phyloP scores from a whole-genome alignment of 495 filamentous ascomycete genomes.

The Hypoxylon subgilvum region DNA sequence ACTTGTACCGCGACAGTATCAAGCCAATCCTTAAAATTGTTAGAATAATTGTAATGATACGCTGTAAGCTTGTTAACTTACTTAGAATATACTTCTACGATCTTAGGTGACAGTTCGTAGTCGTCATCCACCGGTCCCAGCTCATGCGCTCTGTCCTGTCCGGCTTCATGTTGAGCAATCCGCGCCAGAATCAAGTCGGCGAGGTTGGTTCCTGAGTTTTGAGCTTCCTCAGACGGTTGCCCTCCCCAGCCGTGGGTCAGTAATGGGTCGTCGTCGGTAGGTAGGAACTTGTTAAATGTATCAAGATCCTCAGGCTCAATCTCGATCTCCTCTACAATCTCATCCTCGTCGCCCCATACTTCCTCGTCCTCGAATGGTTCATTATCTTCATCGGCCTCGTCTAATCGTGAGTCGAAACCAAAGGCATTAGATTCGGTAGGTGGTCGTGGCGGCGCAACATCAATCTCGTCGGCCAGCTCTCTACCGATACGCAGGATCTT shows the following conservation, averaged over 20 bases:
- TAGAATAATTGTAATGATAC: conserved; percentile 4
- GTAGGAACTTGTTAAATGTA: conserved; percentile 88
- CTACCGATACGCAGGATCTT: conserved; percentile 88
- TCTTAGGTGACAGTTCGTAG: conserved; percentile 86
- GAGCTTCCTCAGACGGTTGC: conserved; percentile 49
- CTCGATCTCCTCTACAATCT: conserved; percentile 76
- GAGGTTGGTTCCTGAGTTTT: conserved; percentile 73
- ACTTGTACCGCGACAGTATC: conserved; percentile 90
- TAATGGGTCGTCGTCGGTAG: conserved; percentile 61
- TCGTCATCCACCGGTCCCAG: conserved; percentile 66
- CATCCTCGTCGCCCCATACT: conserved; percentile 72
- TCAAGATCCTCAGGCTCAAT: conserved; percentile 88
- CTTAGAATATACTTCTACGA: conserved; percentile 93
- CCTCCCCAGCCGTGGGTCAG: conserved; percentile 51
- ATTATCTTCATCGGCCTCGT: conserved; percentile 39
- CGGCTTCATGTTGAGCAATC: conserved; percentile 89
- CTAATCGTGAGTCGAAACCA: conserved; percentile 51
- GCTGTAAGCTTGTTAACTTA: conserved; percentile 40
- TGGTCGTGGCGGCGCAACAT: conserved; percentile 31
- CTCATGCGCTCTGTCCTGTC: conserved; percentile 50
- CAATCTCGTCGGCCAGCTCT: conserved; percentile 78
- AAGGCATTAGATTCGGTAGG: conserved; percentile 46
- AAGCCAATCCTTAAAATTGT: conserved; percentile 70
- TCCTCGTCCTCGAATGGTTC: conserved; percentile 62
- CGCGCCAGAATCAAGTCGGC: conserved; percentile 91